Conservation (phyloP, 2,329 filamentous ascomycete genomes). For the Colletotrichum brevisporum region DNA sequence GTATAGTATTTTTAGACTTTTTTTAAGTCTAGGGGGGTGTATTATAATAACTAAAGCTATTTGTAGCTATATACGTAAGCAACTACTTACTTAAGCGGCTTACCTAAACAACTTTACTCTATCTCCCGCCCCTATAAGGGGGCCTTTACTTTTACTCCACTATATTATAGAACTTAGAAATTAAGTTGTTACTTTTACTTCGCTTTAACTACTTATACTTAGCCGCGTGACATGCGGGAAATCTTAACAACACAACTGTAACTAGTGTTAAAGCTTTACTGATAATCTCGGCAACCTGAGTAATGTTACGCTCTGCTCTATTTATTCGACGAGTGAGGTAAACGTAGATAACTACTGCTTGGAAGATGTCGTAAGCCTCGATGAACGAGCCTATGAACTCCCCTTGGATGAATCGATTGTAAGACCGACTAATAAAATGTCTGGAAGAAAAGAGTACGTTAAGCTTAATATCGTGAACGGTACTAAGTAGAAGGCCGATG, state of each 20-base stretch:
- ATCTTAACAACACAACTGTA: constrained; percentile 16
- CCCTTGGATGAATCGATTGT: constrained; percentile 7
- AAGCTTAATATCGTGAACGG: constrained; percentile 18
- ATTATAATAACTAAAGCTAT: no score
- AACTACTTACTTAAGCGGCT: no score
- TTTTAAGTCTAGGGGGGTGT: no score
- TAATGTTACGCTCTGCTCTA: not conserved
- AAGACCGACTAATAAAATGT: constrained; percentile 17
- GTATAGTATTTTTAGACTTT: no score
- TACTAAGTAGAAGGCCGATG: not conserved
- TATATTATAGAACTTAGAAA: no score
- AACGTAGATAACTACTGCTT: constrained; percentile 21
- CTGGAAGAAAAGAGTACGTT: constrained; percentile 14
- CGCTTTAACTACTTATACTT: no score
- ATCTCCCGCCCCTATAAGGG: no score
- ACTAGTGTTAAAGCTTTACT: constrained; percentile 29
- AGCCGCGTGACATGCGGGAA: no score
- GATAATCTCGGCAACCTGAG: constrained; percentile 6
- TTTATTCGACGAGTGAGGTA: constrained; percentile 13
- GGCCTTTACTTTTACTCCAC: no score
- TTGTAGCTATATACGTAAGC: no score
- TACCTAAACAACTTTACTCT: no score
- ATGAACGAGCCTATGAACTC: constrained; percentile 19
- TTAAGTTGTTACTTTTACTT: no score
- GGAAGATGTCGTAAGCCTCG: constrained; percentile 34